Conservation (phyloP, 176 grass and related monocot species). For the Paspalum vaginatum region DNA sequence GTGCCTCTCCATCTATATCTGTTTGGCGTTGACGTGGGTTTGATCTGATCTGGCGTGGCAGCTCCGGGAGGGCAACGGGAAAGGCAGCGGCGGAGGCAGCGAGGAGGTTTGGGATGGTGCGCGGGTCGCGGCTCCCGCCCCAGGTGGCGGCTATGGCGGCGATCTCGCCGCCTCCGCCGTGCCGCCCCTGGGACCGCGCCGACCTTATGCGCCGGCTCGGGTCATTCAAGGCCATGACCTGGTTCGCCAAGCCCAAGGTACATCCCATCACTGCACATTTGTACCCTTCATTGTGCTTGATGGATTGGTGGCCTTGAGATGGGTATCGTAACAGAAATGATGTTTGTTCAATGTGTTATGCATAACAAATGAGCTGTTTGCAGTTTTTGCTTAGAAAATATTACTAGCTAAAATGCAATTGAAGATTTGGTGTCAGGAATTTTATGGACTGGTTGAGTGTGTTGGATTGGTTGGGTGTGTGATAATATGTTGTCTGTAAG, state of each 20-base stretch:
- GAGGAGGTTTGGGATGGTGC: conserved; percentile 58
- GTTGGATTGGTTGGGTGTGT: not conserved
- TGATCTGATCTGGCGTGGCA: conserved; percentile 36
- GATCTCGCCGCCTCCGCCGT: conserved; percentile 56
- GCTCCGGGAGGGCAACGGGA: conserved; percentile 43
- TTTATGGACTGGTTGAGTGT: not conserved
- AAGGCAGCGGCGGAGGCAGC: conserved; percentile 27
- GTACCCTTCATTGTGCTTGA: not conserved
- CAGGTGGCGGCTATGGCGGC: conserved; percentile 45
- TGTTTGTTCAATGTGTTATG: not conserved
- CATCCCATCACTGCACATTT: not conserved
- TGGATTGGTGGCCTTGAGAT: conserved; percentile 1
- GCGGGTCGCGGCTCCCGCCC: conserved; percentile 55
- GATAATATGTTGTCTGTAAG: not conserved
- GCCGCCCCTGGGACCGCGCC: conserved; percentile 87
- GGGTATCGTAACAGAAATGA: not conserved
- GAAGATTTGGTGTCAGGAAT: not conserved
- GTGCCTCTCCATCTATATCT: not conserved
- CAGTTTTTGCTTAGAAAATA: not conserved
- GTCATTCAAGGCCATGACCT: conserved; percentile 99
- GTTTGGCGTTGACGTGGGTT: conserved; percentile 26
- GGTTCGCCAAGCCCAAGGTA: conserved; percentile 99
- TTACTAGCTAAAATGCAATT: not conserved
- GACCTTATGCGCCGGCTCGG: conserved; percentile 77
- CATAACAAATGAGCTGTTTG: not conserved